Conservation (phyloP, 2,329 filamentous ascomycete species). For the Paecilomyces sp. region DNA sequence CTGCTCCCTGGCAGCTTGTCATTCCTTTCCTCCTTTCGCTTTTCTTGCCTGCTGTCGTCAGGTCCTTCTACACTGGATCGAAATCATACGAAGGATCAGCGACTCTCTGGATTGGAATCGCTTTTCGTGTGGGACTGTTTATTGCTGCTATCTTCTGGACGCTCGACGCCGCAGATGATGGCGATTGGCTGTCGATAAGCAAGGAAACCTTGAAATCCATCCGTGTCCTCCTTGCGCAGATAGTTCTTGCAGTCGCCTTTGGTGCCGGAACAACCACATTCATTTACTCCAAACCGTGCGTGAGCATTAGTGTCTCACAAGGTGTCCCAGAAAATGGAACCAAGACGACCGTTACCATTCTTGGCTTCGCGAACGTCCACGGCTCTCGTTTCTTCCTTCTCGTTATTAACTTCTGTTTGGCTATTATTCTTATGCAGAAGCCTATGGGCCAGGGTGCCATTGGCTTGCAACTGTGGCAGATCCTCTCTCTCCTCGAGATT, state of each 20-base stretch:
- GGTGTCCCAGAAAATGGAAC: slow-evolving; percentile 37
- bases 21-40: slow-evolving; percentile 72
- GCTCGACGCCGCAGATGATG: slow-evolving; percentile 75
- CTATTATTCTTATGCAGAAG: slow-evolving; percentile 76
- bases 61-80: slow-evolving; percentile 73
- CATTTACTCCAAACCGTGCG: slow-evolving; percentile 75
- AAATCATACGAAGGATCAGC: slow-evolving; percentile 83
- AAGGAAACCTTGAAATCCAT: slow-evolving; percentile 61
- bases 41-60: slow-evolving; percentile 69
- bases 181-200: slow-evolving; percentile 67
- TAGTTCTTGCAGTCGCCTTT: slow-evolving; percentile 70
- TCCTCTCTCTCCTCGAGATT: slow-evolving; percentile 66
- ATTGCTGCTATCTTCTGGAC: slow-evolving; percentile 79
- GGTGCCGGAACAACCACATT: slow-evolving; percentile 81
- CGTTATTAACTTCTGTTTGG: slow-evolving; percentile 68
- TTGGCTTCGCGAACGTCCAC: slow-evolving; percentile 90
- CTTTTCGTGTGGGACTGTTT: slow-evolving; percentile 68
- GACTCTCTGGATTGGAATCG: slow-evolving; percentile 73
- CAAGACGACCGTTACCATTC: slow-evolving; percentile 61
- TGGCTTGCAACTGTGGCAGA: slow-evolving; percentile 77
- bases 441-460: slow-evolving; percentile 88
- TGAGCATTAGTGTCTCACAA: slow-evolving; percentile 59
- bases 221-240: slow-evolving; percentile 71
- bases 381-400: slow-evolving; percentile 85
- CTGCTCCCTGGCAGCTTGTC: slow-evolving; percentile 77